Base-by-base conservation (phyloP, 2,329 filamentous ascomycete genomes). In the Balansia obtecta region DNA sequence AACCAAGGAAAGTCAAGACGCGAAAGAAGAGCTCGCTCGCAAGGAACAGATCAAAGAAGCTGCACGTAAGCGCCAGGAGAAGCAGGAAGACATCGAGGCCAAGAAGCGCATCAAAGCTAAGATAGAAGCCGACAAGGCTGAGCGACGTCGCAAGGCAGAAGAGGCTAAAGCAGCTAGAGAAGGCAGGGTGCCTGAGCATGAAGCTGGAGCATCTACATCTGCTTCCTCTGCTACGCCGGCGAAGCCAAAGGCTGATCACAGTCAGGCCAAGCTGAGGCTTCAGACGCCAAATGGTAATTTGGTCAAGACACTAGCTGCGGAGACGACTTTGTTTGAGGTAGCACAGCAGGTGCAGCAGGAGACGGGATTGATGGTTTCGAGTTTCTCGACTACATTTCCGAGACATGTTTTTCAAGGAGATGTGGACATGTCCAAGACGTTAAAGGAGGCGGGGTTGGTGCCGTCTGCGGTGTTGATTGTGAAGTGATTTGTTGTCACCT, bases 41-140 rank as follows among this genome's bases (percentile, higher is more conserved):
- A 93, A 95, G 65, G 87, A 97, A 70, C 88, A 88, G 64, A 80
- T 96, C 64, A 95, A 96, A 68, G 88, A 95, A 59, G 90, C 88
- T 0, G 83, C 83, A 48, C 80, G 82, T 60, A 96, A 96, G 73
- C 83, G 84, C 50, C 80, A 84, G 61, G 93, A 98, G 71, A 96
- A 96, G 72, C 71, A 79, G 41, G 88, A 85, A 15, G 93, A 97
- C 49, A 67, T 85, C 9, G 88, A 88, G 42, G 91, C 88, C 11
- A 93, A 91, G 74, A 87, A 85, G 68, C 81, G 86, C 37, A 91
- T 96, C 65, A 85, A 89, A 69, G 90, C 88, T 51, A 90, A 90
- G 75, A 95, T 98, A 56, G 90, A 93, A 58, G 90, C 86, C 13
- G 90, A 97, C 71, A 96, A 94, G 73, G 86, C 88, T 58, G 89